A percentile compares a stretch with the other conserved stretches of the same genome.
These are phyloP conservation scores for Phytophthora foliorum DNA, from an alignment of 352 stramenopile genomes.

Conservation along the genomic window DNA sequence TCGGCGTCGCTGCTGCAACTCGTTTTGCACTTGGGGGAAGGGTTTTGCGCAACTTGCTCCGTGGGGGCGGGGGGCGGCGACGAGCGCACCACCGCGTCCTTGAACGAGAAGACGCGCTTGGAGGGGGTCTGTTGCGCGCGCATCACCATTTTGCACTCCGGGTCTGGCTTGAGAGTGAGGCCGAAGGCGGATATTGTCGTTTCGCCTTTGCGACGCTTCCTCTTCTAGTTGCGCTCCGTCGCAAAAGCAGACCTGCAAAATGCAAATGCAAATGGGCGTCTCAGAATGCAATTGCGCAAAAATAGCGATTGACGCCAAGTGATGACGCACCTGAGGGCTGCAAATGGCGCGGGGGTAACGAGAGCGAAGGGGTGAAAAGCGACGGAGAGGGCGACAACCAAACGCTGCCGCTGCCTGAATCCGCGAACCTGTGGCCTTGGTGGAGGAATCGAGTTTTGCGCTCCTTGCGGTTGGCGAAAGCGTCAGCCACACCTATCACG, in stretches of 20 bases:
- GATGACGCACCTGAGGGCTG: background rate
- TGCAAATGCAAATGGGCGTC: background rate
- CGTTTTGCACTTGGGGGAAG: background rate
- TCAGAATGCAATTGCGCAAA: background rate
- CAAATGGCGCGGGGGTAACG: background rate
- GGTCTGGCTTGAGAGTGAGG: slow-evolving; percentile 12
- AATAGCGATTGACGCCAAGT: slow-evolving; percentile 1
- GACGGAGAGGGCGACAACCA: slow-evolving; percentile 43
- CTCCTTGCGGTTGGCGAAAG: slow-evolving; percentile 8
- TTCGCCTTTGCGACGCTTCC: slow-evolving; percentile 1
- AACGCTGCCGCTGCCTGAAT: slow-evolving; percentile 46
- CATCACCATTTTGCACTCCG: slow-evolving; percentile 33
- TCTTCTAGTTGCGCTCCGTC: slow-evolving; percentile 1
- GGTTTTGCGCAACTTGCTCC: background rate
- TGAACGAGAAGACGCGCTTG: slow-evolving; percentile 44
- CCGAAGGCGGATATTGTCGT: background rate
- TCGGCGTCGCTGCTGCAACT: slow-evolving; percentile 11
- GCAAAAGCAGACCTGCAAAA: background rate
- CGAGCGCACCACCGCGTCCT: slow-evolving; percentile 44
- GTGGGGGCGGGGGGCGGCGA: slow-evolving; percentile 8
- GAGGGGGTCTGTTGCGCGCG: slow-evolving; percentile 17
- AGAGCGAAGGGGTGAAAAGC: background rate
- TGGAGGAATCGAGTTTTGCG: slow-evolving; percentile 21
- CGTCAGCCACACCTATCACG: slow-evolving; percentile 20
- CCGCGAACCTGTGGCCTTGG: slow-evolving; percentile 14